These are phyloP conservation scores for Metarhizium guizhouense DNA, from an alignment of 2,329 filamentous ascomycete species.

Conservation along the genomic window DNA sequence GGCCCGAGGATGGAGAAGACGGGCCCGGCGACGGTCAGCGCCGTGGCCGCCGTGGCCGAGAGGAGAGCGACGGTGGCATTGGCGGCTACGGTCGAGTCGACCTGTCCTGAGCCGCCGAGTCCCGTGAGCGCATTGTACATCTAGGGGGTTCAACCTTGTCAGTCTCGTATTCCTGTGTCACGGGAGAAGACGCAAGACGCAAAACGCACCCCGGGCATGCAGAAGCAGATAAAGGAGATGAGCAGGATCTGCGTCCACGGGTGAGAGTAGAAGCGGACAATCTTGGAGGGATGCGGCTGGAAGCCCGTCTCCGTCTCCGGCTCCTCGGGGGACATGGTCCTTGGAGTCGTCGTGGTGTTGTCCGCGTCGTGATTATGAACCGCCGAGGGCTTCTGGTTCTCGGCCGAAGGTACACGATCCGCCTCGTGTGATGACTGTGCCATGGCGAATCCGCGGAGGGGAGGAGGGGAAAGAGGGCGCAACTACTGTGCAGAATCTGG, in stretches of 20 bases:
- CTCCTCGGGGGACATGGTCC: no score
- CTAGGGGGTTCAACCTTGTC: constrained; percentile 12
- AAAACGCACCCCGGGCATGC: constrained; percentile 32
- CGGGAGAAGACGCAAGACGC: no score
- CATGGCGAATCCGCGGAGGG: constrained; percentile 1
- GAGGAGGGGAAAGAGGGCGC: background rate
- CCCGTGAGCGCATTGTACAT: constrained; percentile 39
- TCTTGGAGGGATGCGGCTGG: constrained; percentile 9
- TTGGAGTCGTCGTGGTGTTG: background rate
- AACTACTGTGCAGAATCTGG: background rate
- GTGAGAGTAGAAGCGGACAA: constrained; percentile 26
- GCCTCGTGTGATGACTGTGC: constrained; percentile 19
- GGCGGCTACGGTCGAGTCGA: constrained; percentile 33
- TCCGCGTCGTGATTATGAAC: background rate
- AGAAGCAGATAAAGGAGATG: constrained; percentile 41
- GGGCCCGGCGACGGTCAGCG: constrained; percentile 34
- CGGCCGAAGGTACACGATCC: constrained; percentile 10
- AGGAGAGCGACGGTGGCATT: constrained; percentile 36
- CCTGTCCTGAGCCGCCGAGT: constrained; percentile 35
- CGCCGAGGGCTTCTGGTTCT: background rate
- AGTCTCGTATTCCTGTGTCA: background rate
- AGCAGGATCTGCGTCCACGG: constrained; percentile 39
- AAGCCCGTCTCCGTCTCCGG: background rate
- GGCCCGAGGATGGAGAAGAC: constrained; percentile 34
- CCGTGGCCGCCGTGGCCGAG: constrained; percentile 31